Percentiles rank a stretch among this genome's conserved stretches.
These are phyloP conservation scores for Vanrija humicola DNA, from an alignment of 1,284 basidiomycete genomes.

Conservation along the genomic window DNA sequence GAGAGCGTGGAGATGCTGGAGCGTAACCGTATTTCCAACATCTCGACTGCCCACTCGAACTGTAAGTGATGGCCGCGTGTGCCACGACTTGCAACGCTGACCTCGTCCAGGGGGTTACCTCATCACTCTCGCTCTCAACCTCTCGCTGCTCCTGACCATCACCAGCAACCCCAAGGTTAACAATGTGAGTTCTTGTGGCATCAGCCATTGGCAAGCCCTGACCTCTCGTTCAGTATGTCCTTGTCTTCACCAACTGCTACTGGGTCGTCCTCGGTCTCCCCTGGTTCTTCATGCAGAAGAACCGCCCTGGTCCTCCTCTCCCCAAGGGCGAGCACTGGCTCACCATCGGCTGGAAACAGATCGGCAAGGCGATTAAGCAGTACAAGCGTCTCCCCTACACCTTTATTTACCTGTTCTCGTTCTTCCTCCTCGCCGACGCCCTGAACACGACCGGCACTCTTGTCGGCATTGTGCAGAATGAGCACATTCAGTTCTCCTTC, in stretches of 20 bases:
- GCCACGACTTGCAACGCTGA: constrained; percentile 5
- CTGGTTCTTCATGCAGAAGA: constrained; percentile 78
- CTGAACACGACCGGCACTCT: constrained; percentile 26
- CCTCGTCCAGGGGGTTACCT: constrained; percentile 60
- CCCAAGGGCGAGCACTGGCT: constrained; percentile 68
- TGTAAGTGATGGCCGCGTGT: constrained; percentile 20
- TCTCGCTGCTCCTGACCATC: constrained; percentile 68
- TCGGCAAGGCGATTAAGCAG: constrained; percentile 65
- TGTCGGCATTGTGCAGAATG: constrained; percentile 57
- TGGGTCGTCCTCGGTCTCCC: constrained; percentile 70
- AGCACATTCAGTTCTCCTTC: constrained; percentile 68
- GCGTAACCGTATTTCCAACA: constrained; percentile 78
- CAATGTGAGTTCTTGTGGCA: constrained; percentile 47
- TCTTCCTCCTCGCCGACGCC: constrained; percentile 61
- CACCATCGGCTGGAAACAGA: constrained; percentile 79
- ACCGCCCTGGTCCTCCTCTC: constrained; percentile 65
- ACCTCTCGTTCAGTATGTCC: constrained; percentile 7
- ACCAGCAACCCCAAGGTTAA: constrained; percentile 61
- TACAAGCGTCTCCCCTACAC: constrained; percentile 59
- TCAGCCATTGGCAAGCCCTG: neutral
- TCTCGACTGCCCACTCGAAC: constrained; percentile 70
- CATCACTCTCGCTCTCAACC: constrained; percentile 61
- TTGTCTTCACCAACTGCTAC: constrained; percentile 58
- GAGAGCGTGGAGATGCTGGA: constrained; percentile 72
- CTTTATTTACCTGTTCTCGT: constrained; percentile 67